Base-by-base conservation (phyloP, 768 basidiomycete species). In the Boletus vinaceobasis region DNA sequence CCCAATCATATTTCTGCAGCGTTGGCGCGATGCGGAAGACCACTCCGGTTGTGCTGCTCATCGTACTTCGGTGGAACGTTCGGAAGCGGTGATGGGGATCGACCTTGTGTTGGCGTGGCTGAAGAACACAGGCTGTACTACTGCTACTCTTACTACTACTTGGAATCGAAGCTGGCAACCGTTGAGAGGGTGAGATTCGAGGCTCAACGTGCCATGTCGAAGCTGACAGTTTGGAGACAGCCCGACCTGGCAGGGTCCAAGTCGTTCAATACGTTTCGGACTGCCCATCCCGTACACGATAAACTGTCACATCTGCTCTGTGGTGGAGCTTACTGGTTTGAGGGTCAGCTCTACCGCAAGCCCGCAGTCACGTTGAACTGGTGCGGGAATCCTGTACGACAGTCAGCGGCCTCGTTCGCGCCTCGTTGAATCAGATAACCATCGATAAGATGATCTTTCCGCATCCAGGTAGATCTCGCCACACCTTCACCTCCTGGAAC, bases 1-100 rank as follows among this genome's bases (percentile, higher is more conserved):
- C 96, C 96, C 96, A 99, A 67, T 94, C 92, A 68, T 98, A 98
- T 57, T 85, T 80, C 68, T 98, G 94, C 1, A 84, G 82, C 7
- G 92, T 95, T 3, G 93, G 90, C 5, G 78, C 63, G 63, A 98
- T 80, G 70, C 87, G 89, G 76, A 97, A 93, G 15, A 93, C 84
- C 1, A 73, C 59, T 33, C 65, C 65, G 11, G 51, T 54, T 23
- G 60, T 48, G 48, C 55, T 59, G 39, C 45, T 60, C 72, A 70
- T 73, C 21, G 60, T 56, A 29, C 26, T 23, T 39, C 4, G 19
- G 43, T 48, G 36, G 32, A 38, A 44, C 23, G n/a, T n/a, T n/a
- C 4, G 27, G 42, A 26, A 26, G 42, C 6, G 4, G 23, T 23
- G 43, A 50, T 37, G 13, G 27, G 17, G 11, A 35, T 21, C 26